Evolutionary conservation across 805 yeast species (phyloP), one percentile per base, ranked within the genome.

Genomic region (Spencermartinsiella europaea): DNA sequence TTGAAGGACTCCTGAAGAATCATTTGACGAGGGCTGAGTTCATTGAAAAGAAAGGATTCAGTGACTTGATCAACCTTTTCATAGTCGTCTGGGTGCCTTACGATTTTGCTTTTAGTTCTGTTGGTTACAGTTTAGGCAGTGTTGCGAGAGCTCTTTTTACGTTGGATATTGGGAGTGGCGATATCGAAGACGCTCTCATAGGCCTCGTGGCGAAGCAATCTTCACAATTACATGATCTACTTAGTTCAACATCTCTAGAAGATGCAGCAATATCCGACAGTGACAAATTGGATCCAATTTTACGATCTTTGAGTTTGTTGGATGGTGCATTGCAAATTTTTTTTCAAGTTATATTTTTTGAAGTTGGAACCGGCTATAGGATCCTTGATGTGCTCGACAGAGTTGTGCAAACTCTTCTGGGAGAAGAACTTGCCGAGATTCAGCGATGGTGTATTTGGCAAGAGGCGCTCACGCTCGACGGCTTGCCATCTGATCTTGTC

Each of bases 1-100:
- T 63, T 17, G 68, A 64, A 22, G 55, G 61, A 1, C 49, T 64
- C 19, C 45, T 61, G 33, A 61, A 60, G 40, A 63, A 64, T 46
- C 56, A 53, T 20, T 31, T 50, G n/a, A 57, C 58, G 21, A 48
- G 59, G 34, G 54, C 49, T 21, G 60, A 58, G 44, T 60, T 63
- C 34, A 58, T 60, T 25, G 53, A 53, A 41, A 57, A 52, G 19
- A 45, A 48, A 4, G 66, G 65, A 16, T 42, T 61, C 20, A 35
- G 21, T 7, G 40, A 43, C 17, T 36, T 64, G 25, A 44, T 61
- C 12, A 44, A 48, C 5, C 42, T 63, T 16, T 60, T 55, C 40
- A 42, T 34, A 8, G 21, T 62, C 3, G 52, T 52, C 1, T 46
- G 51, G 33, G 42, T 64, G 21, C 66, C 68, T 1, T 64, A 58